Percentiles rank a stretch among this genome's conserved stretches.
phyloP scores from a whole-genome alignment of 2,329 filamentous ascomycete species.

The Aspergillus melleus region DNA sequence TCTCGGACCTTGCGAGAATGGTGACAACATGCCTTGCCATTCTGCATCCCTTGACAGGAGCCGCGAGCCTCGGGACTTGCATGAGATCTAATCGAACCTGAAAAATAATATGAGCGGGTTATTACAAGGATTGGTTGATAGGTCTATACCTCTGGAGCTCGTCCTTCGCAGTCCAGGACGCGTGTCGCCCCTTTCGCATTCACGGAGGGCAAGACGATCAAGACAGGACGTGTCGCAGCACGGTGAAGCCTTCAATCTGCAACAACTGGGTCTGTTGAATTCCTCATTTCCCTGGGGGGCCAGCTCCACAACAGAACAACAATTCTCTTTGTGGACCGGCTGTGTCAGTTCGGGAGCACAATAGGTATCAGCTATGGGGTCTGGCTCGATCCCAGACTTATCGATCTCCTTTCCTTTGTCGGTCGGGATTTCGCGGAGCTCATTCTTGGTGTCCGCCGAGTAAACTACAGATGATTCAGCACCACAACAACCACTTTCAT shows the following conservation, averaged over 20 bases:
- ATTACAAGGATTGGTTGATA: slow-evolving; percentile 4
- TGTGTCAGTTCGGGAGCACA: background rate
- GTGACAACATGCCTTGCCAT: slow-evolving; percentile 36
- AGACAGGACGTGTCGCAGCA: slow-evolving; percentile 49
- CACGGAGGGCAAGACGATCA: slow-evolving; percentile 47
- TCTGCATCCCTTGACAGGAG: slow-evolving; percentile 6
- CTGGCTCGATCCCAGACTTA: background rate
- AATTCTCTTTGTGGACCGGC: background rate
- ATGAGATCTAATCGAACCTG: background rate
- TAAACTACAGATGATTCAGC: too few species aligned
- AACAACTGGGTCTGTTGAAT: slow-evolving; percentile 35
- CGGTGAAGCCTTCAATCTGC: slow-evolving; percentile 41
- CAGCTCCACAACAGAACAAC: background rate
- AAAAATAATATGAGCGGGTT: slow-evolving; percentile 2
- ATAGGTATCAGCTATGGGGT: background rate
- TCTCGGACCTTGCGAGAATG: slow-evolving; percentile 40
- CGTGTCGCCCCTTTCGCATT: slow-evolving; percentile 29
- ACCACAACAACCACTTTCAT: too few species aligned
- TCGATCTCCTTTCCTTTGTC: background rate
- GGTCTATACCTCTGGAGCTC: background rate
- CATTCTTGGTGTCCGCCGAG: too few species aligned
- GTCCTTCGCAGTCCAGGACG: background rate
- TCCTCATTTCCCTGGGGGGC: background rate
- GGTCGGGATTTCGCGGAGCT: too few species aligned
- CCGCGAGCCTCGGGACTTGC: background rate